These are phyloP conservation scores for Globisporangium okanoganense DNA, from an alignment of 352 stramenopile genomes.

Conservation along the genomic window DNA sequence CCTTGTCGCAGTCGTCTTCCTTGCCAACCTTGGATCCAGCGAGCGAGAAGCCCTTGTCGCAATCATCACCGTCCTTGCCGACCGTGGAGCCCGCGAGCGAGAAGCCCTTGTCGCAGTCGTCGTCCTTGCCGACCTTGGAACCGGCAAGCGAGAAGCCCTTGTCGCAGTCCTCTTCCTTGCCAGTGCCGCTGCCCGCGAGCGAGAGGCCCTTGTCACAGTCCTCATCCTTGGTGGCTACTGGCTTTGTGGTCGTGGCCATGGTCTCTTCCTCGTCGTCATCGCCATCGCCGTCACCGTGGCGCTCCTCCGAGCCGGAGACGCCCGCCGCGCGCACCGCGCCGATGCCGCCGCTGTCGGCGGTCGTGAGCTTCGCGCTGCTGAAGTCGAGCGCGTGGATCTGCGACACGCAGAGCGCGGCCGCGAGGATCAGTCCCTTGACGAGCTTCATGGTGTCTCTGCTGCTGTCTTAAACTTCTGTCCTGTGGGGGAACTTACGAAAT, in stretches of 20 bases:
- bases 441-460: slow-evolving; percentile 26
- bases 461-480: slow-evolving; percentile 1
- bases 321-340: slow-evolving; percentile 21
- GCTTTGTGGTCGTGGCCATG: slow-evolving; percentile 1
- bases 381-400: slow-evolving; percentile 59
- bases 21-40: slow-evolving; percentile 9
- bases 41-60: slow-evolving; percentile 9
- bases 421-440: slow-evolving; percentile 45
- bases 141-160: slow-evolving; percentile 11
- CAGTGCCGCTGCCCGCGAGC: not conserved
- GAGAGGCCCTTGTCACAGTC: slow-evolving; percentile 23
- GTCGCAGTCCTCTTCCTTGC: slow-evolving; percentile 12
- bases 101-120: slow-evolving; percentile 15
- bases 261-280: slow-evolving; percentile 3
- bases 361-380: slow-evolving; percentile 14
- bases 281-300: slow-evolving; percentile 1
- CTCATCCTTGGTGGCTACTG: slow-evolving; percentile 4
- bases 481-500: slow-evolving; percentile 16
- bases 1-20: slow-evolving; percentile 14
- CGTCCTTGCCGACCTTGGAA: slow-evolving; percentile 8
- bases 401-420: slow-evolving; percentile 45
- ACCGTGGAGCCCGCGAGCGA: slow-evolving; percentile 6
- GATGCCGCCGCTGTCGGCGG: slow-evolving; percentile 12
- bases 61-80: slow-evolving; percentile 10
- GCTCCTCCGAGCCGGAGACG: slow-evolving; percentile 9